Base-by-base conservation (phyloP, 257 asterid genomes). In the Asclepias syriaca region DNA sequence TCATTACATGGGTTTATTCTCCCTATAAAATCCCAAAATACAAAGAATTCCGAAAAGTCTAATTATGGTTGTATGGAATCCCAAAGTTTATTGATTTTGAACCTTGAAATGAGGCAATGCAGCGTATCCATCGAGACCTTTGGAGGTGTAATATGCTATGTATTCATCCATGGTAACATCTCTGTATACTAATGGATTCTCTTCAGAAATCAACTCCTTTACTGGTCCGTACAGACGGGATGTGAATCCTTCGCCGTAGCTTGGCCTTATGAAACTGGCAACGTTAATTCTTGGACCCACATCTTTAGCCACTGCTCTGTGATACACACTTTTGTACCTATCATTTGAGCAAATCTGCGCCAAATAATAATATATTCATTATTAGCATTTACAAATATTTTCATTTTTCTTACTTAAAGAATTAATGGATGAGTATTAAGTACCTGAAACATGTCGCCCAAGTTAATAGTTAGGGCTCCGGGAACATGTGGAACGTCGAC, bases 151-250 rank as follows among this genome's bases (percentile, higher is more conserved):
- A 14, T 74, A 65, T 1, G 49, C 66, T 15, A 74, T 60, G 18
- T 74, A 74, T 54, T 74, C 78, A 37, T 64, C 68, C 68, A 64
- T 37, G 27, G 60, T 54, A 0, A 69, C 51, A 21, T 61, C 65
- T 45, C 57, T 37, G 48, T 75, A 75, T 8, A 75, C 2, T 1
- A 60, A 65, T 8, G 79, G 79, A 34, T 69, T 75, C 11, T 75
- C 65, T 32, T 68, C 75, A 1, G 75, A 75, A 49, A 69, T 45
- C 71, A 75, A 60, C 32, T 75, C 79, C 54, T 59, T 63, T 27
- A 86, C 78, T 4, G 88, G 88, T 0, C 76, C 81, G 18, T 48
- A 77, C 39, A 58, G 60, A 60, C 0, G 79, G 79, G 39, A 34
- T 3, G 43, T 29, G 32, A 24, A 68, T 2, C 72, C 72, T 16